Percentiles rank a stretch among this genome's conserved stretches.
Conservation (phyloP, 177 flowering plant genomes). For the Vitis hybrid region DNA sequence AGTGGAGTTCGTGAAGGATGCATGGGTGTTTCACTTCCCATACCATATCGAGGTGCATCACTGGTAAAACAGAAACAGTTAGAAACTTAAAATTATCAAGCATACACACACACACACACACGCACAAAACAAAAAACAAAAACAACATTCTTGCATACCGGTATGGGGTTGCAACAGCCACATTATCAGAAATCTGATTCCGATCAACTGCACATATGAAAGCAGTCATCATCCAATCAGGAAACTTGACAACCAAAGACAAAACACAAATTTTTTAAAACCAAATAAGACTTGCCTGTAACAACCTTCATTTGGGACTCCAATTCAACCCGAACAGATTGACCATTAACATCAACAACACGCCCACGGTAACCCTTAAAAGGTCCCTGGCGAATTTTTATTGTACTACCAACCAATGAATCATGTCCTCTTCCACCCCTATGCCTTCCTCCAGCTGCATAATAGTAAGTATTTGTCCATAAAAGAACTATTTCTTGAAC, state of each 20-base stretch:
- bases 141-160: slow-evolving; percentile 39
- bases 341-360: slow-evolving; percentile 71
- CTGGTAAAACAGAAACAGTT: slow-evolving; percentile 29
- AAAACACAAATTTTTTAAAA: background rate
- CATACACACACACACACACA: background rate
- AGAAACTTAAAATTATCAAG: slow-evolving; percentile 8
- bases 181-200: slow-evolving; percentile 61
- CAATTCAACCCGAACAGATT: slow-evolving; percentile 71
- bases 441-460: slow-evolving; percentile 69
- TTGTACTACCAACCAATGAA: slow-evolving; percentile 62
- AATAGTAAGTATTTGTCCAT: slow-evolving; percentile 10
- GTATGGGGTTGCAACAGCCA: slow-evolving; percentile 63
- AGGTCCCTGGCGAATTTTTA: slow-evolving; percentile 81
- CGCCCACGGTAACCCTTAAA: slow-evolving; percentile 92
- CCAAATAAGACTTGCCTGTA: slow-evolving; percentile 59
- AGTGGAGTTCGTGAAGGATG: slow-evolving; percentile 97
- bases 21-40: slow-evolving; percentile 97
- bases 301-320: slow-evolving; percentile 95
- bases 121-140: background rate
- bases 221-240: background rate
- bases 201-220: slow-evolving; percentile 69
- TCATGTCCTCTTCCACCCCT: slow-evolving; percentile 91
- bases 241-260: background rate
- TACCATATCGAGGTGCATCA: slow-evolving; percentile 64
- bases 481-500: background rate